Conservation (phyloP, 257 asterid species). For the Phtheirospermum japonicum region DNA sequence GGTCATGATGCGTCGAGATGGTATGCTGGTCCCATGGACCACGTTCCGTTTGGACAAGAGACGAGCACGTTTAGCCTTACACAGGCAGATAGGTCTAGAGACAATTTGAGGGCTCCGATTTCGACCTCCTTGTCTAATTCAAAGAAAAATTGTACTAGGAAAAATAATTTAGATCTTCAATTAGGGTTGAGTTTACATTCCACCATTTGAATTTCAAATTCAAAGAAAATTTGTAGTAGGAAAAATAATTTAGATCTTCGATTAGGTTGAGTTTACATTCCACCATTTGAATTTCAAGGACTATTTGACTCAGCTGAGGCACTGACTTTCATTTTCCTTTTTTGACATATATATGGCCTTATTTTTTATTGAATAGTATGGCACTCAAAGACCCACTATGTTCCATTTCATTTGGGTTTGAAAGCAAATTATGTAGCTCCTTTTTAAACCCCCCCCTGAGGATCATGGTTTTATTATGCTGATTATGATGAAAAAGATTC, state of each 20-base stretch:
- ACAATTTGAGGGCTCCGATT: constrained; percentile 28
- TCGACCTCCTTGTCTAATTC: constrained; percentile 31
- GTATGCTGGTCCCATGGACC: constrained; percentile 25
- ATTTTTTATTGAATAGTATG: too few relatives aligned
- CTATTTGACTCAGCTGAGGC: too few relatives aligned
- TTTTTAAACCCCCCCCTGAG: too few relatives aligned
- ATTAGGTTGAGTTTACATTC: constrained; percentile 47
- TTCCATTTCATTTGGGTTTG: too few relatives aligned
- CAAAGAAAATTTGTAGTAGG: too few relatives aligned
- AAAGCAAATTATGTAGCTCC: too few relatives aligned
- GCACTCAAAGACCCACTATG: too few relatives aligned
- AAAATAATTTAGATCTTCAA: constrained; percentile 55
- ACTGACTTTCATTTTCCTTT: too few relatives aligned
- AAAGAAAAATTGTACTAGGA: constrained; percentile 42
- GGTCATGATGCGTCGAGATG: constrained; percentile 31
- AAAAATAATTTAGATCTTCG: not conserved
- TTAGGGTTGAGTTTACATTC: constrained; percentile 67
- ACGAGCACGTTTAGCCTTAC: constrained; percentile 42
- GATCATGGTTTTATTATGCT: too few relatives aligned
- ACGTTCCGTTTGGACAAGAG: constrained; percentile 32
- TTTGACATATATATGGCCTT: not conserved
- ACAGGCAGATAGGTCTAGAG: constrained; percentile 30
- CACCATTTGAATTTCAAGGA: constrained; percentile 29
- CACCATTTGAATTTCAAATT: constrained; percentile 28
- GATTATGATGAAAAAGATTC: too few relatives aligned